Conservation (phyloP, 169 alveolate species). For the Cryptosporidium andersoni region DNA sequence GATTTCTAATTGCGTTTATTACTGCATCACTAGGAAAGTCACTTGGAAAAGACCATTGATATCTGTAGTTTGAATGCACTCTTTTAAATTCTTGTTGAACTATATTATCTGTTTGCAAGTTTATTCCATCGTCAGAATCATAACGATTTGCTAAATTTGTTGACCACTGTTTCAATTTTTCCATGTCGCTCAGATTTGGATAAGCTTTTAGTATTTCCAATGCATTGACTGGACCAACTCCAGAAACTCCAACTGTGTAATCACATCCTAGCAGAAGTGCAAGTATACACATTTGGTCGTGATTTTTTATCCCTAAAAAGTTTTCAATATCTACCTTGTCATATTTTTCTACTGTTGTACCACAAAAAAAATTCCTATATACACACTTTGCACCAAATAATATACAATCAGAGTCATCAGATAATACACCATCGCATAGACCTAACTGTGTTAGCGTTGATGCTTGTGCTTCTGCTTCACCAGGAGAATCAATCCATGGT, state of each 20-base stretch:
- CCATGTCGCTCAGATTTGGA: slow-evolving; percentile 84
- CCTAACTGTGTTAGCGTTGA: slow-evolving; percentile 80
- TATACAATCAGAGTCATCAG: slow-evolving; percentile 94
- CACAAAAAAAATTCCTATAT: slow-evolving; percentile 87
- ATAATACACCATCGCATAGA: slow-evolving; percentile 88
- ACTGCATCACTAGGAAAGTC: slow-evolving; percentile 49
- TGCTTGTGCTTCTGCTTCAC: slow-evolving; percentile 96
- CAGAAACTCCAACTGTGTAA: slow-evolving; percentile 93
- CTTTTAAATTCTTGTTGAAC: slow-evolving; percentile 52
- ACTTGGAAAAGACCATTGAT: slow-evolving; percentile 62
- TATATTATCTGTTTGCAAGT: background rate
- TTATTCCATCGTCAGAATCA: background rate
- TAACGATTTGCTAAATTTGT: slow-evolving; percentile 70
- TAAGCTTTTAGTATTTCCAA: slow-evolving; percentile 89
- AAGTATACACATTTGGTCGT: slow-evolving; percentile 83
- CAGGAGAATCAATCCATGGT: slow-evolving; percentile 94
- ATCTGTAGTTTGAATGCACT: slow-evolving; percentile 43
- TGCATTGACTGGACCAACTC: slow-evolving; percentile 95
- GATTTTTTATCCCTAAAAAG: slow-evolving; percentile 84
- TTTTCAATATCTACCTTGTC: slow-evolving; percentile 76
- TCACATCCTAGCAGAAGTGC: slow-evolving; percentile 94
- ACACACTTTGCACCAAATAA: slow-evolving; percentile 90
- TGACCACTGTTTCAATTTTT: slow-evolving; percentile 82
- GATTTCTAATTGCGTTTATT: slow-evolving; percentile 58
- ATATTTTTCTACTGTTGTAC: slow-evolving; percentile 87